Base-by-base conservation (phyloP, 1,139 yeast species). In the Nakaseomyces uthaithaninus region DNA sequence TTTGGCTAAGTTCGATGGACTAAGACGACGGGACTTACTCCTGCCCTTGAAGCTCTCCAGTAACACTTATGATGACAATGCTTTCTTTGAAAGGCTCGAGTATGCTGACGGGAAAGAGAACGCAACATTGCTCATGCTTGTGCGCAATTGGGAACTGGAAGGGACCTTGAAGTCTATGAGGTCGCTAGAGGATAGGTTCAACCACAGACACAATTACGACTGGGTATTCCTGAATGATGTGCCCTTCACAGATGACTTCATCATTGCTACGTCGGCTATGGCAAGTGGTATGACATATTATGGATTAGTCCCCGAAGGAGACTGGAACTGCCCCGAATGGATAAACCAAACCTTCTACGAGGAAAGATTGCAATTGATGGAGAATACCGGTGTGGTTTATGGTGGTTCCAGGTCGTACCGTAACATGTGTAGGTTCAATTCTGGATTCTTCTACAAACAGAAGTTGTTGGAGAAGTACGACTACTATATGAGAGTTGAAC, bases 401-500 rank as follows among this genome's bases (percentile, higher is more conserved):
- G 87, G 84, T 39, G 79, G 69, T 44, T 72, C 78, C 15, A 68
- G 71, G 42, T 68, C 82, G 20, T 80, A 81, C 62, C 74, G 87
- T 67, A 85, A 80, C 64, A 87, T 87, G 95, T 87, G 96, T 63
- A 77, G 96, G 57, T 87, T 71, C 59, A 94, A 87, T 61, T 79
- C 91, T 26, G 96, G 96, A 0, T 84, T 86, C 64, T 86, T 87
- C 67, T 87, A 75, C 69, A 73, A 84, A 63, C 93, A 84, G 55
- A 77, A 75, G 36, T 60, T 82, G 38, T 65, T 85, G 71, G 69
- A 69, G 45, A 80, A 80, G 31, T 86, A 80, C 60, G 85, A 80
- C 50, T 86, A 78, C 67, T 87, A 85, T 68, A 87, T 95, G 95
- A 78, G 96, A 64, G 95, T 87, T 43, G 96, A 87, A 64, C 95